Evolutionary conservation across 805 yeast species (phyloP).

Genomic region (Candida manassasensis): DNA sequence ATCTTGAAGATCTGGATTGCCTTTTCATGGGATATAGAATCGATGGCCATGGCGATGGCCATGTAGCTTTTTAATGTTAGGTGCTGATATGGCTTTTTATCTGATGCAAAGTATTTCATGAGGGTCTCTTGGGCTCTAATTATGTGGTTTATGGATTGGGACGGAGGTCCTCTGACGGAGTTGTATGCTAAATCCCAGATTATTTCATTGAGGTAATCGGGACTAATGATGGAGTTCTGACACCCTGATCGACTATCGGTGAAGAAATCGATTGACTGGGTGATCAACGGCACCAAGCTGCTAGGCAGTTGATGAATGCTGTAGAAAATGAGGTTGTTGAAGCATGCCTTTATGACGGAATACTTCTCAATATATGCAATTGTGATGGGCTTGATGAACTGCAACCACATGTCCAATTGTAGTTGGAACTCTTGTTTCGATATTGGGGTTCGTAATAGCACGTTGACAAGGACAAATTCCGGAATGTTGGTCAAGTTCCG

Average conservation of each 20-base stretch:
- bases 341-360: conserved; percentile 14
- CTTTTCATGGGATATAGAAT: conserved; percentile 18
- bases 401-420: conserved; percentile 34
- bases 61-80: conserved; percentile 29
- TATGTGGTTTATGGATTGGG: background rate
- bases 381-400: conserved; percentile 21
- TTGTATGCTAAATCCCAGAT: conserved; percentile 26
- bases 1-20: conserved; percentile 23
- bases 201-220: conserved; percentile 17
- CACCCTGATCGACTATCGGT: conserved; percentile 18
- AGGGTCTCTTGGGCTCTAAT: conserved; percentile 24
- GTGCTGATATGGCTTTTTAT: conserved; percentile 7
- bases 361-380: conserved; percentile 16
- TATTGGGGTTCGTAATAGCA: conserved; percentile 34
- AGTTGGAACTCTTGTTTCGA: conserved; percentile 26
- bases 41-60: conserved; percentile 33
- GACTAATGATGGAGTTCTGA: conserved; percentile 16
- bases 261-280: conserved; percentile 15
- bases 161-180: conserved; percentile 6
- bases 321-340: conserved; percentile 27
- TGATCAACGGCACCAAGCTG: conserved; percentile 16
- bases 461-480: conserved; percentile 33
- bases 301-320: conserved; percentile 21
- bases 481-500: conserved; percentile 30
- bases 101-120: conserved; percentile 13